Percentiles rank a stretch among this genome's conserved stretches.
phyloP scores from a whole-genome alignment of 2,329 filamentous ascomycete species.

The Aspergillus novofumigatus region DNA sequence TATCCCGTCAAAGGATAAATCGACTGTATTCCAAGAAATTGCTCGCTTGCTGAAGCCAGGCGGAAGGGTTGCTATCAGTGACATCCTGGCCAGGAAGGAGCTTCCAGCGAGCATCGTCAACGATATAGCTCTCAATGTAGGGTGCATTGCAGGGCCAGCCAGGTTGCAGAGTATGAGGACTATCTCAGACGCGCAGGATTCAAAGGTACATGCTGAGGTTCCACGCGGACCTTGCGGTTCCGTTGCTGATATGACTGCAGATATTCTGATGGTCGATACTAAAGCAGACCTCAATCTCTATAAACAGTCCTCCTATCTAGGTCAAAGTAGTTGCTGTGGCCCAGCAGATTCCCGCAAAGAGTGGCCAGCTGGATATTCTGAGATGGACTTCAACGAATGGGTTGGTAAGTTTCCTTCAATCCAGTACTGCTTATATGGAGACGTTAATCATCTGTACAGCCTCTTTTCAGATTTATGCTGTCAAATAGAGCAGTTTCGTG shows the following conservation, averaged over 20 bases:
- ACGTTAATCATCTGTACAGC: slow-evolving; percentile 22
- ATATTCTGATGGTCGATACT: slow-evolving; percentile 45
- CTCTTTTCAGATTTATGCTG: slow-evolving; percentile 50
- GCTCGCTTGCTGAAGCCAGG: slow-evolving; percentile 54
- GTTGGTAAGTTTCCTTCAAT: slow-evolving; percentile 39
- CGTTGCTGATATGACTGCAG: slow-evolving; percentile 17
- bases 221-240: neutral
- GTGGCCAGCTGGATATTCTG: neutral
- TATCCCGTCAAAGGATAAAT: slow-evolving; percentile 51
- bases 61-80: slow-evolving; percentile 56
- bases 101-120: slow-evolving; percentile 47
- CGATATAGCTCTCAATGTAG: slow-evolving; percentile 54
- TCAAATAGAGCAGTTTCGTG: slow-evolving; percentile 30
- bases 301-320: slow-evolving; percentile 5
- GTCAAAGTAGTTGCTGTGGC: slow-evolving; percentile 7
- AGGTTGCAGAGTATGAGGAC: slow-evolving; percentile 48
- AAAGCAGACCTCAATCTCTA: slow-evolving; percentile 49
- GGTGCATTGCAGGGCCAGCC: slow-evolving; percentile 57
- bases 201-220: slow-evolving; percentile 29
- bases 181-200: slow-evolving; percentile 53
- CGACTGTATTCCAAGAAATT: slow-evolving; percentile 55
- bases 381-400: slow-evolving; percentile 41
- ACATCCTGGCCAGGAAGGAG: slow-evolving; percentile 53
- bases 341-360: slow-evolving; percentile 3
- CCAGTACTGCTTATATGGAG: neutral